Percentiles rank a stretch among this genome's conserved stretches.
Evolutionary conservation across 805 yeast species (phyloP).

Genomic region (Candida verbasci): DNA sequence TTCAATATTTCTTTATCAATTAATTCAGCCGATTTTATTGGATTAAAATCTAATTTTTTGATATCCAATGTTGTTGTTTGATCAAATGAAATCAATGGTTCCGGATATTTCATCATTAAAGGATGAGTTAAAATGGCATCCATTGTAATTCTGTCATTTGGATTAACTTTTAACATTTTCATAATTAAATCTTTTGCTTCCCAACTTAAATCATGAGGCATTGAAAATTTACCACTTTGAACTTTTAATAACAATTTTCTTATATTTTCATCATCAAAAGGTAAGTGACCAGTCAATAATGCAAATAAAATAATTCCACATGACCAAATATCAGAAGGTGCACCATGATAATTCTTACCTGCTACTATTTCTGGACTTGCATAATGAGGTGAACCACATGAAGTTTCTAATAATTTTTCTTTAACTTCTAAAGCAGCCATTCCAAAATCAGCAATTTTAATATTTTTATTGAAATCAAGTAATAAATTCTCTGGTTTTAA

Average conservation of each 20-base stretch:
- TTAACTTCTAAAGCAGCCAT: constrained; percentile 95
- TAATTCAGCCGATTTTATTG: constrained; percentile 39
- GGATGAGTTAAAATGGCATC: constrained; percentile 79
- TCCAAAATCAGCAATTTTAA: constrained; percentile 97
- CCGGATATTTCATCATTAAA: constrained; percentile 67
- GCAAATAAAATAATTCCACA: constrained; percentile 96
- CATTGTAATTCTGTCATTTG: constrained; percentile 73
- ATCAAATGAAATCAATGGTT: constrained; percentile 20
- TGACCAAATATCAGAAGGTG: constrained; percentile 97
- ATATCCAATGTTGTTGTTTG: constrained; percentile 12
- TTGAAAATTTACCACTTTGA: constrained; percentile 79
- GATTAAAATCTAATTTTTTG: constrained; percentile 22
- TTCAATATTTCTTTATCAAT: constrained; percentile 73
- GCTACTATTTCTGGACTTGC: constrained; percentile 98
- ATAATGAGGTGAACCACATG: constrained; percentile 98
- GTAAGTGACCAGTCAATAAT: constrained; percentile 87
- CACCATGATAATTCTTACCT: constrained; percentile 92
- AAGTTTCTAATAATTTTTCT: constrained; percentile 81
- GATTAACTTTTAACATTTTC: constrained; percentile 79
- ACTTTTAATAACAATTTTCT: constrained; percentile 83
- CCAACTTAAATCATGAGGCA: constrained; percentile 72
- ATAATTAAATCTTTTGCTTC: constrained; percentile 87
- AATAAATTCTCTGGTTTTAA: constrained; percentile 77
- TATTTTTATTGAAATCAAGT: constrained; percentile 78
- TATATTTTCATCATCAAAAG: constrained; percentile 95